A percentile compares a stretch with the other conserved stretches of the same genome.
phyloP scores from a whole-genome alignment of 768 basidiomycete genomes.

The Fistulinella prunicolor region DNA sequence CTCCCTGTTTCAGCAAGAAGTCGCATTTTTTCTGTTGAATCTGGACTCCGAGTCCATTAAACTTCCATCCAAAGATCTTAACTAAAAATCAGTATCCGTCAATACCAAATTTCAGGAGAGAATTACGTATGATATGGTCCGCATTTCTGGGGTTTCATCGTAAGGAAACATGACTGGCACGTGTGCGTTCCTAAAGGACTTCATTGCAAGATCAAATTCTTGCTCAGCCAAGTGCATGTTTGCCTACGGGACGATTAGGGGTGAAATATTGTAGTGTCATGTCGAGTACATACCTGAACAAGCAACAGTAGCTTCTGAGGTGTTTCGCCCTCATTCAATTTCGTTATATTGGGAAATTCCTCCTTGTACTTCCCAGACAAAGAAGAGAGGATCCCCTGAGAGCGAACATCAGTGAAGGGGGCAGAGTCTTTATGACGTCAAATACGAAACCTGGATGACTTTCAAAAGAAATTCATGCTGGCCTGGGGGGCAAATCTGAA shows the following conservation, averaged over 20 bases:
- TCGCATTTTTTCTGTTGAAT: slow-evolving; percentile 16
- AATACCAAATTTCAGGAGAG: no score
- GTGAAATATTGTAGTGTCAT: background rate
- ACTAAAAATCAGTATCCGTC: background rate
- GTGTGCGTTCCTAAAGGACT: slow-evolving; percentile 6
- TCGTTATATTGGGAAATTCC: background rate
- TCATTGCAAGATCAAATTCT: slow-evolving; percentile 6
- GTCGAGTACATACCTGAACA: slow-evolving; percentile 9
- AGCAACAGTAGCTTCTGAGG: slow-evolving; percentile 4
- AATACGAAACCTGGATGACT: slow-evolving; percentile 11
- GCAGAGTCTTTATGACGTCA: background rate
- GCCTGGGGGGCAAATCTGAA: background rate
- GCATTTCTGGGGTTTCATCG: slow-evolving; percentile 13
- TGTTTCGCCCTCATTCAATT: background rate
- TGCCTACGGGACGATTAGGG: slow-evolving; percentile 1
- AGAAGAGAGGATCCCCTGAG: slow-evolving; percentile 12
- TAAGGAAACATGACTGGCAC: slow-evolving; percentile 14
- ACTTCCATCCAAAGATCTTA: slow-evolving; percentile 23
- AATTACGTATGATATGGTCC: slow-evolving; percentile 12
- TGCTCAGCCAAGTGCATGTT: slow-evolving; percentile 11
- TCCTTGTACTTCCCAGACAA: slow-evolving; percentile 6
- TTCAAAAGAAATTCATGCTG: slow-evolving; percentile 3
- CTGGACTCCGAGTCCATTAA: slow-evolving; percentile 14
- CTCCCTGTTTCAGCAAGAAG: slow-evolving; percentile 1
- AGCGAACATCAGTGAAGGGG: background rate